Evolutionary conservation across 768 basidiomycete genomes (phyloP).

Genomic region (Termitomyces sp.): DNA sequence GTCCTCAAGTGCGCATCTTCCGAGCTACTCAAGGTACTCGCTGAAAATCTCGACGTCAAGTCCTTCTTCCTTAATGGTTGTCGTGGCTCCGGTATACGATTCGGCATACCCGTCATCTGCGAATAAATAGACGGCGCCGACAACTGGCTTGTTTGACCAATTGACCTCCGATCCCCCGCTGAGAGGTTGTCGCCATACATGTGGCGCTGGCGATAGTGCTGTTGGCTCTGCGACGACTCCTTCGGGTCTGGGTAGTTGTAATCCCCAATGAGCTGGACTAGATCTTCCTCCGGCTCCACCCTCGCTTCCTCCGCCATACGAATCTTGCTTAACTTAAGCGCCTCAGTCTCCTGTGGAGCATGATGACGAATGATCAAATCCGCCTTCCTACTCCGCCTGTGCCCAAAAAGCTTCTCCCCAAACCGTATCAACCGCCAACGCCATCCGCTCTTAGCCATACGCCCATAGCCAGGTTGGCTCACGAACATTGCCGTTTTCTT

Average conservation of each 20-base stretch:
- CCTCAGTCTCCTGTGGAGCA: constrained; percentile 9
- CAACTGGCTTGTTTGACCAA: constrained; percentile 23
- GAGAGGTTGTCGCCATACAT: constrained; percentile 13
- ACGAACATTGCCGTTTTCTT: constrained; percentile 63
- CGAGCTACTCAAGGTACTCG: constrained; percentile 28
- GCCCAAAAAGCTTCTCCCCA: constrained; percentile 56
- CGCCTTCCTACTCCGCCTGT: constrained; percentile 16
- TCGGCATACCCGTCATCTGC: constrained; percentile 52
- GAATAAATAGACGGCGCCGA: constrained; percentile 50
- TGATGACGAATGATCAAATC: constrained; percentile 5
- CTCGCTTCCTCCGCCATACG: constrained; percentile 18
- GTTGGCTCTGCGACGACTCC: not conserved
- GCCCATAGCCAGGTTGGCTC: constrained; percentile 31
- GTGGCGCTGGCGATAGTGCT: constrained; percentile 23
- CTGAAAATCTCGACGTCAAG: constrained; percentile 13
- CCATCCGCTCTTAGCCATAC: constrained; percentile 34
- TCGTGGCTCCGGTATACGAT: constrained; percentile 50
- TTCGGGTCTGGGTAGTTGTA: constrained; percentile 12
- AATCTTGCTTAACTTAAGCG: constrained; percentile 11
- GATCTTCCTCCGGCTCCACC: constrained; percentile 14
- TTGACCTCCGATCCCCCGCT: constrained; percentile 8
- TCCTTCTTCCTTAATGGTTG: constrained; percentile 14
- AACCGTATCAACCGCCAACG: constrained; percentile 49
- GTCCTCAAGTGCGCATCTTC: constrained; percentile 8
- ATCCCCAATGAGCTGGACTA: constrained; percentile 19